Base-by-base conservation (phyloP, 2,329 filamentous ascomycete species). In the Lasiodiplodia theobromae region DNA sequence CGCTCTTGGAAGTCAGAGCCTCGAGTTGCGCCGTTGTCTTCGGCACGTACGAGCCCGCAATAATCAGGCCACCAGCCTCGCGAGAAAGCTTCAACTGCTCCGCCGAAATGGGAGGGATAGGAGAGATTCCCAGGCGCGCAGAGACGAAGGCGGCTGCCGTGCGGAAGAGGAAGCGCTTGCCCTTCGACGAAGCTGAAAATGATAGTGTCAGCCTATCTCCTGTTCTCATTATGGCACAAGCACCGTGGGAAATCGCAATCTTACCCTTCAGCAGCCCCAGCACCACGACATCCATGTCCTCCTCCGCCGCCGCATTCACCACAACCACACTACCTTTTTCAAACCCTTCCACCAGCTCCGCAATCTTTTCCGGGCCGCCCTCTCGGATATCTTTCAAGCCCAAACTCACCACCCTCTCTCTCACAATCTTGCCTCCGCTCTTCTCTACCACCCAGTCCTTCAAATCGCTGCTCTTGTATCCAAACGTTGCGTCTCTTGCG, bases 1-100 rank as follows among this genome's bases (percentile, higher is more conserved):
- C 81, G 0, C 82, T 80, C 18, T 75, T 75, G 2, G 78, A 73
- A 0, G 77, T 75, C 10, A 88, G 72, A 2, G 76, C 74, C 31
- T 83, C 80, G 0, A 88, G 74, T 67, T 88, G 86, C 0, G 84
- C 82, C 0, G 87, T 88, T 0, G 87, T 89, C 71, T 88, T 88
- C 80, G 88, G 87, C 73, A 89, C 95, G 82, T 97, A 93, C 85
- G 87, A 85, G 81, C 87, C 92, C 73, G 88, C 90, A 70, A 89
- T 89, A 71, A 87, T 95, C 73, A 92, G 96, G 75, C 90, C 94
- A 78, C 88, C 97, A 72, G 91, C 91, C 75, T 86, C 87, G 75
- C 92, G 90, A 0, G 79, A 71, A 21, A 79, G 70, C 25, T 72
- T 70, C 0, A 88, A 75, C 28, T 86, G 79, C 0, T 73, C 70